A percentile compares a stretch with the other conserved stretches of the same genome.
phyloP scores from a whole-genome alignment of 2,329 filamentous ascomycete species.

The Graphiopsis chlorocephala region DNA sequence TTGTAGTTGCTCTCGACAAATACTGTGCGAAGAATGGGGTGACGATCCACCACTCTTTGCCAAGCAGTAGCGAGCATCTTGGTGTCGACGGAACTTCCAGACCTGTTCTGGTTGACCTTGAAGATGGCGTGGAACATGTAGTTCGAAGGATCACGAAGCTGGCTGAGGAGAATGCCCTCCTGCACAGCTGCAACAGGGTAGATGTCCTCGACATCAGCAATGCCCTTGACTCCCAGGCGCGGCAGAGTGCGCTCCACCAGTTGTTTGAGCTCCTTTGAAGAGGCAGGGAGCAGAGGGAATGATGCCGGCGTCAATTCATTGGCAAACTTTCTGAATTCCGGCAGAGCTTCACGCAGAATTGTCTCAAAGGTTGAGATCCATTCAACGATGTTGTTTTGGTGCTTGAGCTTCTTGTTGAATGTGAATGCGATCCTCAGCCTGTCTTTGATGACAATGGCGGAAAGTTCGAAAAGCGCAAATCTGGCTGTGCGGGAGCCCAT shows the following conservation, averaged over 20 bases:
- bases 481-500: slow-evolving; percentile 13
- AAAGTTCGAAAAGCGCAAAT: slow-evolving; percentile 11
- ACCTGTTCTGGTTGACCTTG: slow-evolving; percentile 11
- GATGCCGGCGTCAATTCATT: slow-evolving; percentile 7
- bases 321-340: slow-evolving; percentile 9
- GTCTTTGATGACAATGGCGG: slow-evolving; percentile 13
- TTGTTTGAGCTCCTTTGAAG: slow-evolving; percentile 13
- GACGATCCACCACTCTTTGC: slow-evolving; percentile 31
- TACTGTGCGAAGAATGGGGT: slow-evolving; percentile 40
- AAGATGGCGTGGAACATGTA: slow-evolving; percentile 17
- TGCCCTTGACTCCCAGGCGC: slow-evolving; percentile 2
- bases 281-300: not conserved
- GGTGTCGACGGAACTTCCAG: slow-evolving; percentile 27
- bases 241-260: slow-evolving; percentile 7
- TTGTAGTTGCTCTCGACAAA: slow-evolving; percentile 27
- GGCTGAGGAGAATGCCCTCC: slow-evolving; percentile 16
- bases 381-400: slow-evolving; percentile 8
- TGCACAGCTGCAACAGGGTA: slow-evolving; percentile 17
- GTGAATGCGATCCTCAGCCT: slow-evolving; percentile 14
- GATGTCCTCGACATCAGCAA: slow-evolving; percentile 7
- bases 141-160: slow-evolving; percentile 12
- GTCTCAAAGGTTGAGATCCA: slow-evolving; percentile 13
- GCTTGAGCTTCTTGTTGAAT: slow-evolving; percentile 12
- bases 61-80: slow-evolving; percentile 38
- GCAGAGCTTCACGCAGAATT: slow-evolving; percentile 7